Base-by-base conservation (phyloP, 148 eudicot genomes). In the Agrostemma githago region DNA sequence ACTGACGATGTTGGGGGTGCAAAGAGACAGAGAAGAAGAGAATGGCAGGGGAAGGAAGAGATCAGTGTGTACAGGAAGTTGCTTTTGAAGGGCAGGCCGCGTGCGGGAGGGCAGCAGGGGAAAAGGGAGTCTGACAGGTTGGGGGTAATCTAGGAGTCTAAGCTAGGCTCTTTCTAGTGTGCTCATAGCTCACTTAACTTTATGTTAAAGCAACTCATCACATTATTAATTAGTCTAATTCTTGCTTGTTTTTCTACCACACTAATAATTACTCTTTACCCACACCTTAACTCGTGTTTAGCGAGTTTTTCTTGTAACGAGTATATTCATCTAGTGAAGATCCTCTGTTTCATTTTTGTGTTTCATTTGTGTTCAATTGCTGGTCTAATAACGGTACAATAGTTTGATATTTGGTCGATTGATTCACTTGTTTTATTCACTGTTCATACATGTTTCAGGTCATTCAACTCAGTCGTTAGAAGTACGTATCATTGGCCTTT, bases 31-130 rank as follows among this genome's bases (percentile, higher is more conserved):
- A 67, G 73, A 51, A 43, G 16, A 60, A 8, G 60, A 46, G 64
- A 61, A 21, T 43, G 41, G 71, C 62, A 26, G 77, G 77, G 37
- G 68, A 65, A 64, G 51, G 53, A 48, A 48, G 53, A 48, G 53
- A 59, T 44, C 38, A 38, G 6, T 19, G 21, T 38, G 40, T 5
- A 59, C 19, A 34, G n/a, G 37, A 9, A 10, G 59, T 46, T 39
- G 46, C 20, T 65, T 65, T 65, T 26, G 34, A 26, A 21, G 37
- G 53, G 66, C 20, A 1, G 63, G 5, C 74, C 76, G 86, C 86
- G 86, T 83, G 86, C 79, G 83, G 78, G 83, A 74, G 16, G 63
- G 72, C 38, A 54, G 72, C 38, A 54, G 65, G 65, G 58, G 73
- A 43, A 3, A 8, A 3, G 19, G 42, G 56, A 75, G 69, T 68